phyloP scores from a whole-genome alignment of 495 filamentous ascomycete genomes.

The Lasiosphaeriaceae sp. region DNA sequence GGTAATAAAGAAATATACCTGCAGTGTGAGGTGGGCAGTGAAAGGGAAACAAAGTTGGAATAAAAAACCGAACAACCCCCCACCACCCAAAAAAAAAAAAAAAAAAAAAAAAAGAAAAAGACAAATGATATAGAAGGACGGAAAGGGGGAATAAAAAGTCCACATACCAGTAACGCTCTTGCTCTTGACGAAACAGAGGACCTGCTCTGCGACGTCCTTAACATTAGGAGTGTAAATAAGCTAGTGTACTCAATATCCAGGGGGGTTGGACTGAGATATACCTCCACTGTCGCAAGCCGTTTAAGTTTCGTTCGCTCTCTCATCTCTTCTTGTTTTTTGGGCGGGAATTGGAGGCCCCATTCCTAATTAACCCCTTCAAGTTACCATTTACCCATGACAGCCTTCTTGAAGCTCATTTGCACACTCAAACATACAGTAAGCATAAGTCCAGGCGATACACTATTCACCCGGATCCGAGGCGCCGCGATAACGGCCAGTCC shows the following conservation, averaged over 20 bases:
- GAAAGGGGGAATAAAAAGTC: neutral
- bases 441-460: conserved; percentile 49
- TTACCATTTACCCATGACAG: neutral
- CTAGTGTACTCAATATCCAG: neutral
- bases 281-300: conserved; percentile 48
- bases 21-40: no score
- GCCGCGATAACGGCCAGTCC: conserved; percentile 46
- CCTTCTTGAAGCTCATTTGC: neutral
- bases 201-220: conserved; percentile 45
- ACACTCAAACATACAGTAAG: conserved; percentile 35
- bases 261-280: conserved; percentile 4
- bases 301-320: conserved; percentile 47
- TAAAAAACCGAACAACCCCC: neutral
- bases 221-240: neutral
- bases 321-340: conserved; percentile 38
- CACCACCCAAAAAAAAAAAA: no score
- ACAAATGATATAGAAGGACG: neutral
- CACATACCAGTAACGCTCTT: conserved; percentile 31
- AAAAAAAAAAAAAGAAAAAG: neutral
- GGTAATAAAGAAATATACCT: no score
- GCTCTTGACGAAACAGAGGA: conserved; percentile 38
- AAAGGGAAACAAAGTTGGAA: neutral
- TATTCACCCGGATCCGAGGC: conserved; percentile 52
- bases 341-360: conserved; percentile 49
- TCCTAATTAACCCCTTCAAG: conserved; percentile 29